These are phyloP conservation scores for Kwoniella mangroviensis DNA, from an alignment of 768 basidiomycete genomes.

Conservation along the genomic window DNA sequence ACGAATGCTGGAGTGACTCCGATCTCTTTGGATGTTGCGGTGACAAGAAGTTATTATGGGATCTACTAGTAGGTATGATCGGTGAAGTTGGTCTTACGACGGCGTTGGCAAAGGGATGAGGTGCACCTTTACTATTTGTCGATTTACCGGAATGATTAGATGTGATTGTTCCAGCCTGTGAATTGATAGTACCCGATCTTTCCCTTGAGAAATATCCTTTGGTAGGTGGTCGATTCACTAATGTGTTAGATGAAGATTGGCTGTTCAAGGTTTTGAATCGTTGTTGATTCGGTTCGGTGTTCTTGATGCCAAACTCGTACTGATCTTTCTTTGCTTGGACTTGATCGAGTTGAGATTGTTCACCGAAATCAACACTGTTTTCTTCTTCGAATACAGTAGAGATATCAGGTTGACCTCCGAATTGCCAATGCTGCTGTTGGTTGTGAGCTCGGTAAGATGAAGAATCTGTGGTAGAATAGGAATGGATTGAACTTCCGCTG, in stretches of 20 bases:
- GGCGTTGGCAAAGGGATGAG: slow-evolving; percentile 48
- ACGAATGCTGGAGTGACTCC: background rate
- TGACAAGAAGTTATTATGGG: slow-evolving; percentile 18
- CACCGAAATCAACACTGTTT: slow-evolving; percentile 16
- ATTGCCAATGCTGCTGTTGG: slow-evolving; percentile 14
- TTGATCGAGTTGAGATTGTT: slow-evolving; percentile 2
- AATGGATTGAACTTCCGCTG: slow-evolving; percentile 26
- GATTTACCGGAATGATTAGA: slow-evolving; percentile 29
- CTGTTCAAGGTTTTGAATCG: slow-evolving; percentile 6
- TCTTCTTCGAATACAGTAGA: slow-evolving; percentile 53
- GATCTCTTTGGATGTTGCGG: slow-evolving; percentile 14
- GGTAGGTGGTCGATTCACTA: slow-evolving; percentile 22
- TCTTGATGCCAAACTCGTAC: slow-evolving; percentile 14
- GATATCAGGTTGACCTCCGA: slow-evolving; percentile 43
- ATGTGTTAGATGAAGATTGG: slow-evolving; percentile 23
- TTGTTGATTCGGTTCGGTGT: background rate
- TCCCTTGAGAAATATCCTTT: slow-evolving; percentile 16
- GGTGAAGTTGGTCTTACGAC: slow-evolving; percentile 42
- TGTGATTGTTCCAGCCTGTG: slow-evolving; percentile 18
- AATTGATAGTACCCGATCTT: slow-evolving; percentile 15
- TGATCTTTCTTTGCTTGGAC: slow-evolving; percentile 6
- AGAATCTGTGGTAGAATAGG: slow-evolving; percentile 32
- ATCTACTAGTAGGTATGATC: slow-evolving; percentile 19
- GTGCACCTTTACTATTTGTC: slow-evolving; percentile 18
- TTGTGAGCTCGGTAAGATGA: slow-evolving; percentile 29